A percentile compares a stretch with the other conserved stretches of the same genome.
Conservation (phyloP, 1,284 basidiomycete species). For the Microbotryum lychnidis-dioicae region DNA sequence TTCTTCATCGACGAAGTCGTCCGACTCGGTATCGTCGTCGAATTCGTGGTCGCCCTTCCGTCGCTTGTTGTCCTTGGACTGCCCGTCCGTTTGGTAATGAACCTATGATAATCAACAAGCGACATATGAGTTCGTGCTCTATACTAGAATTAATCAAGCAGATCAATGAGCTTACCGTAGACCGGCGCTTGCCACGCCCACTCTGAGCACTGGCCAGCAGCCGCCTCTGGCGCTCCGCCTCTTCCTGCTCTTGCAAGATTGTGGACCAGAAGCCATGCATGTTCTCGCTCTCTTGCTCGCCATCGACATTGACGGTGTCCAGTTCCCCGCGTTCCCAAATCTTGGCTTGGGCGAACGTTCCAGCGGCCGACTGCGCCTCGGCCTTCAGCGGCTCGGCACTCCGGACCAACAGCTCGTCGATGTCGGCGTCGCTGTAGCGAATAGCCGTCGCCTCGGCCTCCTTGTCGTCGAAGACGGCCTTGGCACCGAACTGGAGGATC, state of each 20-base stretch:
- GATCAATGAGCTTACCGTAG: slow-evolving; percentile 1
- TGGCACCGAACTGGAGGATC: slow-evolving; percentile 39
- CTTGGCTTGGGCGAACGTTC: slow-evolving; percentile 38
- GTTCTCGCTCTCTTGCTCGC: slow-evolving; percentile 13
- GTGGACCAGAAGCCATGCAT: slow-evolving; percentile 35
- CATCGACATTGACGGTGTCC: slow-evolving; percentile 16
- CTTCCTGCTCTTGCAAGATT: slow-evolving; percentile 36
- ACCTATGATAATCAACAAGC: neutral
- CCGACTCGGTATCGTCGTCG: no score
- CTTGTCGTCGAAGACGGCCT: slow-evolving; percentile 38
- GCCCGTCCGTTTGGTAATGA: slow-evolving; percentile 9
- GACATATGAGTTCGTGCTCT: neutral
- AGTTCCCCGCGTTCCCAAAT: slow-evolving; percentile 35
- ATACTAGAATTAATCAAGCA: no score
- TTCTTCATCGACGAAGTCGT: no score
- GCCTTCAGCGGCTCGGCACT: slow-evolving; percentile 24
- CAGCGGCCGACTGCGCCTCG: slow-evolving; percentile 20
- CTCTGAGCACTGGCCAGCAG: slow-evolving; percentile 5
- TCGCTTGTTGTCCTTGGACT: neutral
- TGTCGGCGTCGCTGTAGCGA: slow-evolving; percentile 36
- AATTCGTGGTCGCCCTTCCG: neutral
- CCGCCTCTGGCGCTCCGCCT: slow-evolving; percentile 19
- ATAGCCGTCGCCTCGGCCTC: slow-evolving; percentile 36
- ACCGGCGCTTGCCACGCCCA: slow-evolving; percentile 26
- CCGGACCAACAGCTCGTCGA: slow-evolving; percentile 37